Base-by-base conservation (phyloP, 2,329 filamentous ascomycete genomes). In the Pseudogymnoascus sp. region DNA sequence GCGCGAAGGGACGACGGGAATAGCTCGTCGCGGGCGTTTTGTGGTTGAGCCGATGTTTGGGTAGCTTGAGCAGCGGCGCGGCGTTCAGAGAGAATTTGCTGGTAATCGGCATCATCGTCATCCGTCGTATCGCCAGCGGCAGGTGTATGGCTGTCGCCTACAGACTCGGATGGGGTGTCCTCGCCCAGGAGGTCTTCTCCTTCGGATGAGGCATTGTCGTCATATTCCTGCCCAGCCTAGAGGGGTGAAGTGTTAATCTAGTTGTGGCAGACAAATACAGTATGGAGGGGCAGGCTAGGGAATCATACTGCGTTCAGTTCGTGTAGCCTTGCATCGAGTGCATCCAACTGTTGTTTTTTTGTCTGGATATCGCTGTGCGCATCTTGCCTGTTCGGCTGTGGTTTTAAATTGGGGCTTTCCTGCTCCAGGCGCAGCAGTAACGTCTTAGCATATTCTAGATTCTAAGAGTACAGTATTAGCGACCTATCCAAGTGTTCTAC, bases 381-480 rank as follows among this genome's bases (percentile, higher is more conserved):
- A 62, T 86, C 81, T 64, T 84, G 78, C 67, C 84, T 82, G 62
- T 81, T 82, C 4, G 78, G 72, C 61, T 81, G 80, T 33, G 81
- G 75, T 70, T 86, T 86, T 64, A 86, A 75, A n/a, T 74, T 76
- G 12, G 83, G 74, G 5, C 84, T 80, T 67, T 88, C 84, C 67
- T 90, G 87, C 71, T 92, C 89, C 41, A 91, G 80, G 63, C 81
- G 85, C 18, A 87, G 81, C 61, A 92, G 82, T 30, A 89, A 79
- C 0, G 79, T 81, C 39, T 86, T 84, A 18, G 89, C 89, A 71
- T 89, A 84, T 66, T 88, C 83, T 63, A 93, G 77, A 68, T 91
- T 92, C 84, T 89, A 64, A 7, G n/a, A 37, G 14, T 57, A 38
- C 16, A 20, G 30, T 7, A 60, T 25, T 60, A 39, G n/a, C 39